These are phyloP conservation scores for Thielaviopsis populi DNA, from an alignment of 2,329 filamentous ascomycete species.

Conservation along the genomic window DNA sequence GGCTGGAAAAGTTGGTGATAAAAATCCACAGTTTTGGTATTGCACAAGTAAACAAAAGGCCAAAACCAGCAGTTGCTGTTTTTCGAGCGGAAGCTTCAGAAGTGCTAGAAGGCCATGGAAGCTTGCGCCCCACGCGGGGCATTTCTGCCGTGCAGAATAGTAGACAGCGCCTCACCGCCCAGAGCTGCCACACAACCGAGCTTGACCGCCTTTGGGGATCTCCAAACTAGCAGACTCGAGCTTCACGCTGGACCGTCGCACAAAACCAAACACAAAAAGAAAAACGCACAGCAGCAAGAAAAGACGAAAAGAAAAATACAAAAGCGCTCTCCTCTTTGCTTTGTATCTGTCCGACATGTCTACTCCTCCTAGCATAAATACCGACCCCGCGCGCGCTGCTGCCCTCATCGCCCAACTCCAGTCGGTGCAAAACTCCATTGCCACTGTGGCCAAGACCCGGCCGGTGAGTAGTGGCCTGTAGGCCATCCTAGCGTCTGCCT, in stretches of 20 bases:
- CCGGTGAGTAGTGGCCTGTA: constrained; percentile 33
- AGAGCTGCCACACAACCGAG: not conserved
- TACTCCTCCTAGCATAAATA: constrained; percentile 37
- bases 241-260: not conserved
- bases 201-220: not conserved
- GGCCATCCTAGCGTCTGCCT: not conserved
- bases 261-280: not conserved
- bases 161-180: constrained; percentile 7
- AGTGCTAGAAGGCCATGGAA: constrained; percentile 12
- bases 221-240: not conserved
- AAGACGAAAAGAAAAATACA: not conserved
- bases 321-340: not conserved
- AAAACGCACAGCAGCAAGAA: no score
- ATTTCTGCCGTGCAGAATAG: constrained; percentile 11
- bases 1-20: not conserved
- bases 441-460: constrained; percentile 36
- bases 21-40: not conserved
- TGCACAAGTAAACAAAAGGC: not conserved
- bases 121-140: not conserved
- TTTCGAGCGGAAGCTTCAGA: not conserved
- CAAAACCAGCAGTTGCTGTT: not conserved
- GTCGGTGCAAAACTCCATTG: constrained; percentile 43
- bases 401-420: constrained; percentile 47
- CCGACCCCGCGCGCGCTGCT: constrained; percentile 46
- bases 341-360: not conserved